Evolutionary conservation across 2,329 filamentous ascomycete species (phyloP), one percentile per base, ranked within the genome.

Genomic region (Venturia effusa): DNA sequence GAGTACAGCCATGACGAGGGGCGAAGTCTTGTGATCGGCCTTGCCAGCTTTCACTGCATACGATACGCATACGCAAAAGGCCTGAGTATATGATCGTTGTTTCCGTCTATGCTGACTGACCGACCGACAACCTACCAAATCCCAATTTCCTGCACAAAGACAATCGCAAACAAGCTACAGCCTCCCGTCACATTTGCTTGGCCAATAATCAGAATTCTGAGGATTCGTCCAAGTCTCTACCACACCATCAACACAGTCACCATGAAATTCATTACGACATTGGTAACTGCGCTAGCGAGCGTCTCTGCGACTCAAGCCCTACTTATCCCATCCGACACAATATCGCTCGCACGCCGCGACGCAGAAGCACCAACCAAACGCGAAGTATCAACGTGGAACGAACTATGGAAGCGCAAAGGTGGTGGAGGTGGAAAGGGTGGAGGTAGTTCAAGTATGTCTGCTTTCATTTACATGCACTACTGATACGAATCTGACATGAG

Each of bases 361-460:
- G n/a, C 48, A 27, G 7, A 37, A 22, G 34, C 43, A n/a, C 43
- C 39, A 24, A 22, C 32, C 3, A 60, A 51, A 41, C 62, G 62
- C 55, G 62, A 64, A 27, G 22, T 60, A 55, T 60, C 54, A 8
- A 30, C 51, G 5, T 57, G 45, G 40, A 67, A 68, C 45, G 64
- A 66, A 7, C 68, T 81, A 34, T 75, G 77, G 64, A 83, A 82
- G 68, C 76, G 81, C 64, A 80, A 78, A 69, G 80, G 80, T 30
- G 77, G 76, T 40, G 73, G 77, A 41, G 71, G 74, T 39, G 76
- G 79, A 6, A 76, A 72, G 37, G 68, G 71, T 4, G 69, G 71
- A 51, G 65, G 70, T 11, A 63, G 66, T 64, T 69, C 66, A 13
- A 64, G 64, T 45, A 62, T 65, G 34, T 67, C 63, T 22, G 67